These are phyloP conservation scores for Trichoderma gracile DNA, from an alignment of 2,329 filamentous ascomycete genomes.

Conservation along the genomic window DNA sequence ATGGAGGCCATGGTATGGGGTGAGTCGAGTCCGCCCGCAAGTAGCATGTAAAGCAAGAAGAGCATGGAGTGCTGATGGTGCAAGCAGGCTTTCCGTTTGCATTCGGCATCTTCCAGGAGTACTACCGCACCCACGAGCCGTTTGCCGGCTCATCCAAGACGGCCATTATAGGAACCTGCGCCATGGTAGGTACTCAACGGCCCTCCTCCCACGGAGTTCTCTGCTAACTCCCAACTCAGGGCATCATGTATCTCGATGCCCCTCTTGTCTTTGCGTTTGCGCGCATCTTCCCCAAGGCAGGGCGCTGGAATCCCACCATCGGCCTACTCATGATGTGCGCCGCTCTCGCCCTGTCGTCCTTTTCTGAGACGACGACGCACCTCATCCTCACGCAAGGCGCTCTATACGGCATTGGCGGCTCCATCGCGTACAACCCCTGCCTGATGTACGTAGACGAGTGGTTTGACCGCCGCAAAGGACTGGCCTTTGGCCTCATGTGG, in stretches of 20 bases:
- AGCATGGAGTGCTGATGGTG: neutral
- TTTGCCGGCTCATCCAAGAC: slow-evolving; percentile 58
- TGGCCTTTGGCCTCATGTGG: slow-evolving; percentile 67
- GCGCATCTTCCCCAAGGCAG: slow-evolving; percentile 44
- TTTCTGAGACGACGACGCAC: slow-evolving; percentile 53
- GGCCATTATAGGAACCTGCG: slow-evolving; percentile 64
- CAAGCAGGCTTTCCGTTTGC: slow-evolving; percentile 63
- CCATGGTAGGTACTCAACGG: slow-evolving; percentile 47
- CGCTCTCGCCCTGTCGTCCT: slow-evolving; percentile 53
- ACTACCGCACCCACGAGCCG: slow-evolving; percentile 61
- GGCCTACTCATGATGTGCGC: slow-evolving; percentile 55
- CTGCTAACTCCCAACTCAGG: slow-evolving; percentile 34
- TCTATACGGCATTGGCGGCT: slow-evolving; percentile 60
- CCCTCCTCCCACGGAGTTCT: neutral
- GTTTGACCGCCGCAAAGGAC: slow-evolving; percentile 59
- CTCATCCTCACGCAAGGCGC: slow-evolving; percentile 63
- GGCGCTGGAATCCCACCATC: slow-evolving; percentile 45
- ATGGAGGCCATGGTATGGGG: slow-evolving; percentile 41
- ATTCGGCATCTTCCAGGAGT: slow-evolving; percentile 71
- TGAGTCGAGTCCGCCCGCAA: slow-evolving; percentile 22
- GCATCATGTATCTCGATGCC: slow-evolving; percentile 57
- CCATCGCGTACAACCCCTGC: slow-evolving; percentile 56
- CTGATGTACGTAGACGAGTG: slow-evolving; percentile 63
- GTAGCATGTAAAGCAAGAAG: neutral
- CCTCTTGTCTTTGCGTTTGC: slow-evolving; percentile 52